These are phyloP conservation scores for Ceratocystis eucalypticola DNA, from an alignment of 2,329 filamentous ascomycete species.

Conservation along the genomic window DNA sequence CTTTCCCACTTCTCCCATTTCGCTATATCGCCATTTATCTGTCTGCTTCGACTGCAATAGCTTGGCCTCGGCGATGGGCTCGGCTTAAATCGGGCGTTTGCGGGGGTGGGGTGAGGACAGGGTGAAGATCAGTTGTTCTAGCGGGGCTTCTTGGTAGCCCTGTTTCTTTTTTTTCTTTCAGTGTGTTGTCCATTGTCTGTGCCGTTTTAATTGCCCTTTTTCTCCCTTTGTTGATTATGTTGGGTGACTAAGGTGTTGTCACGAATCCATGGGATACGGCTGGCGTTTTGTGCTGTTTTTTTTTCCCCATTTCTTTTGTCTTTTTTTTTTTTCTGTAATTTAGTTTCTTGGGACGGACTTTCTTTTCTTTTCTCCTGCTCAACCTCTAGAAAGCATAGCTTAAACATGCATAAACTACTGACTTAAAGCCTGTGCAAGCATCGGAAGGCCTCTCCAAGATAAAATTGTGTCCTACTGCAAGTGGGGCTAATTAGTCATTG, in stretches of 20 bases:
- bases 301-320: not conserved
- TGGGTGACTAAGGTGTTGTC: not conserved
- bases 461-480: not conserved
- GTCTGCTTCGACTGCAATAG: not conserved
- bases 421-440: not conserved
- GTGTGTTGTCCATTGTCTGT: not conserved
- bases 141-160: not conserved
- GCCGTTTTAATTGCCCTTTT: not conserved
- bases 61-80: constrained; percentile 6
- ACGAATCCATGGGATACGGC: not conserved
- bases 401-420: not conserved
- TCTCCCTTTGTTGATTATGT: not conserved
- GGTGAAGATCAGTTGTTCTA: not conserved
- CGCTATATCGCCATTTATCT: not conserved
- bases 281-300: not conserved
- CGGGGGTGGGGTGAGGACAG: not conserved
- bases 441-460: not conserved
- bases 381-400: not conserved
- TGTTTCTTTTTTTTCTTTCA: not conserved
- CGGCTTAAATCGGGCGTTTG: not conserved
- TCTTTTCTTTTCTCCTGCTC: not conserved
- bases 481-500: not conserved
- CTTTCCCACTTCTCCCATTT: too few relatives aligned
- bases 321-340: not conserved
- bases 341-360: not conserved